Base-by-base conservation (phyloP, 2,329 filamentous ascomycete genomes). In the Paradendryphiella salina region DNA sequence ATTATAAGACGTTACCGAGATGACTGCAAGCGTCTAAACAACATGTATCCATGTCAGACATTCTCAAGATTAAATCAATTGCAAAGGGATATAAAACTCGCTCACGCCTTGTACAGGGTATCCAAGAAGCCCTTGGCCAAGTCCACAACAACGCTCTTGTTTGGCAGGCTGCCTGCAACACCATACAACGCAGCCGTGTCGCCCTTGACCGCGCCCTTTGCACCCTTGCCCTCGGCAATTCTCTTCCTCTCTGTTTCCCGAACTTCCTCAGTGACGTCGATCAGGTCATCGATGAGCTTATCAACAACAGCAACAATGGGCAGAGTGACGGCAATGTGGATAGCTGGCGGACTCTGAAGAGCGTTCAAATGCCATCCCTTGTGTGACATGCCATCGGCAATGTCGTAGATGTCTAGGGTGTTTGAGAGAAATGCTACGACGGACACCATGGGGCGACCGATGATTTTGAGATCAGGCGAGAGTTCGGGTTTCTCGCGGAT, bases 361-460 rank as follows among this genome's bases (percentile, higher is more conserved):
- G 92, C 90, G 69, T 97, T 99, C 52, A 99, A 80, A 76, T 99
- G 94, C 94, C 94, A 99, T 3, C 94, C 93, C 67, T 86, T 87
- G 0, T 77, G 77, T 10, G 82, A 84, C 87, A 99, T 93, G 60
- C 79, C 89, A 73, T 99, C 94, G 6, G 93, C 90, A 60, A 99
- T 85, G 69, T 96, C 92, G 76, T 99, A 99, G 57, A 96, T 88
- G 75, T 96, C 86, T 34, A 99, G 82, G n/a, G 84, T 87, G 62
- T 84, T 82, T n/a, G 88, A 86, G 9, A 83, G 83, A 76, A 97
- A 97, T 1, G 94, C 89, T 4, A 99, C 85, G 21, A 99, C 94
- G 8, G 86, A 91, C 43, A 96, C 92, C 42, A 96, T 82, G 0
- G 94, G 94, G 48, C 87, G 83, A 43, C 94, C 94, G 33, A 99